A percentile compares a stretch with the other conserved stretches of the same genome.
Conservation (phyloP, 352 stramenopile genomes). For the Pythium sukuiense region DNA sequence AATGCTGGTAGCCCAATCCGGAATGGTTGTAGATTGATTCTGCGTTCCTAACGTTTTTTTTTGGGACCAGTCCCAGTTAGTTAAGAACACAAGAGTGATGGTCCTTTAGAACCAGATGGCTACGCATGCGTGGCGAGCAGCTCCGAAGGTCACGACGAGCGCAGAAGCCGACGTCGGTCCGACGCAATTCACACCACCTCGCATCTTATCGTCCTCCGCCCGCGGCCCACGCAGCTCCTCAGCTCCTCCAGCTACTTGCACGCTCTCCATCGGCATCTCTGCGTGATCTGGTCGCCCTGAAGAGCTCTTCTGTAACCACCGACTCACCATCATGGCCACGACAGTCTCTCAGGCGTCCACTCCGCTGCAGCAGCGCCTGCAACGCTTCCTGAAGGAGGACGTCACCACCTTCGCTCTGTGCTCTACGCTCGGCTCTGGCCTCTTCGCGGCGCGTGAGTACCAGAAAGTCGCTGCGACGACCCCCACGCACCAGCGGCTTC, state of each 20-base stretch:
- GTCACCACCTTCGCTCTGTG: slow-evolving; percentile 32
- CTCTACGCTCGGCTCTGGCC: slow-evolving; percentile 31
- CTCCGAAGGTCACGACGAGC: slow-evolving; percentile 9
- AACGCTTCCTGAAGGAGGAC: slow-evolving; percentile 54
- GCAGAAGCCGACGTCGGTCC: not conserved
- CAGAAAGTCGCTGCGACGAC: not conserved
- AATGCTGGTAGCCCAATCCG: slow-evolving; percentile 9
- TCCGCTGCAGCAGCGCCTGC: slow-evolving; percentile 35
- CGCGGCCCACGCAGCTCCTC: not conserved
- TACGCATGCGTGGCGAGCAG: slow-evolving; percentile 3
- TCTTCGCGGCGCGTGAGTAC: slow-evolving; percentile 39
- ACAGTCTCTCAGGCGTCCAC: not conserved
- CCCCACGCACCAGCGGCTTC: slow-evolving; percentile 24
- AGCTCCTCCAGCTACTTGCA: not conserved
- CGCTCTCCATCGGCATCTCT: not conserved
- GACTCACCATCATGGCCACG: no score
- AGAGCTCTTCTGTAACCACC: no score
- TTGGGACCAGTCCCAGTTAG: not conserved
- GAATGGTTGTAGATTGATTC: not conserved
- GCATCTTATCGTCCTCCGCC: not conserved
- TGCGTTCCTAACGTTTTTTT: not conserved
- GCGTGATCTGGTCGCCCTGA: no score
- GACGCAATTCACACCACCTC: not conserved
- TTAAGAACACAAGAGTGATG: slow-evolving; percentile 1
- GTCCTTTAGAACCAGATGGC: slow-evolving; percentile 2